These are phyloP conservation scores for Rhizopus stolonifer DNA, from an alignment of 371 early-diverging fungal genomes.

Conservation along the genomic window DNA sequence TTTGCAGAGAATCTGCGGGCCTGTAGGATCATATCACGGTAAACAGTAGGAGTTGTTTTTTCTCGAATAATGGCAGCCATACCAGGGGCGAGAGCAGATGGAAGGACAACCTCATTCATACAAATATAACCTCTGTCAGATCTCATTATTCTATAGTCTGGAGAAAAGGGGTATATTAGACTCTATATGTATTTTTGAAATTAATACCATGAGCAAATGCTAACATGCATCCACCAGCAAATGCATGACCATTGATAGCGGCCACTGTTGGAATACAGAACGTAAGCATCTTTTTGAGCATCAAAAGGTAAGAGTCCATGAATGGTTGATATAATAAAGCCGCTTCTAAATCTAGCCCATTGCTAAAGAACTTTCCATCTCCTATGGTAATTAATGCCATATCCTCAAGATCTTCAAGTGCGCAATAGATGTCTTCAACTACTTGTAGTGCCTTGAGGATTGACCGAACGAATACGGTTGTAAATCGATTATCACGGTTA, in stretches of 20 bases:
- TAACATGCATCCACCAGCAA: slow-evolving; percentile 84
- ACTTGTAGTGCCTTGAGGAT: slow-evolving; percentile 62
- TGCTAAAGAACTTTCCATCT: slow-evolving; percentile 73
- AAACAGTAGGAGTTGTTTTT: slow-evolving; percentile 56
- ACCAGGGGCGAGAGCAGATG: slow-evolving; percentile 68
- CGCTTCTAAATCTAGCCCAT: slow-evolving; percentile 69
- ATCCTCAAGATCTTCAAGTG: slow-evolving; percentile 34
- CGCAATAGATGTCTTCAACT: slow-evolving; percentile 53
- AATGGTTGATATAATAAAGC: slow-evolving; percentile 46
- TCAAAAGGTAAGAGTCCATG: slow-evolving; percentile 45
- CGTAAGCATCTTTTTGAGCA: slow-evolving; percentile 59
- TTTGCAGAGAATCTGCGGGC: slow-evolving; percentile 66
- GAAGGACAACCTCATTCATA: slow-evolving; percentile 83
- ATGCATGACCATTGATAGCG: slow-evolving; percentile 81
- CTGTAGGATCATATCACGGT: slow-evolving; percentile 67
- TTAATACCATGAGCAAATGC: slow-evolving; percentile 70
- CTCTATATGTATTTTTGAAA: neutral
- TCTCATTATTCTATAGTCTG: slow-evolving; percentile 82
- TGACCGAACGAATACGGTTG: slow-evolving; percentile 53
- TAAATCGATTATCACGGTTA: slow-evolving; percentile 72
- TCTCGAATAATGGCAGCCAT: slow-evolving; percentile 68
- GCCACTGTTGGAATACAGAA: slow-evolving; percentile 83
- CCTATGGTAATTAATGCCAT: slow-evolving; percentile 66
- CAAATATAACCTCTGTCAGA: slow-evolving; percentile 77
- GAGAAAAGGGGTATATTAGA: neutral